Conservation (phyloP, 177 flowering plant species). For the Vitis hybrid region DNA sequence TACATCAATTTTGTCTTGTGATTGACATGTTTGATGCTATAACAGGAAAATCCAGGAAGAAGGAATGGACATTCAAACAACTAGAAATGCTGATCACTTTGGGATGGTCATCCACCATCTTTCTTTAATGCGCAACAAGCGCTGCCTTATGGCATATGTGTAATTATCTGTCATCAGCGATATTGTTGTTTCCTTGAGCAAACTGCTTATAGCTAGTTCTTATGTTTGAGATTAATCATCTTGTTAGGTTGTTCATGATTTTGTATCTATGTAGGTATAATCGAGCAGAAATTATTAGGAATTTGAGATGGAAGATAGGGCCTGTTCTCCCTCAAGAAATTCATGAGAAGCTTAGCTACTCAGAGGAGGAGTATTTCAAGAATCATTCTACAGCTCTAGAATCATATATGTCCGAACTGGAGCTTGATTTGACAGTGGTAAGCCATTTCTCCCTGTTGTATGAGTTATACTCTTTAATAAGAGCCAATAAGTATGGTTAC, state of each 20-base stretch:
- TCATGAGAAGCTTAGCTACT: slow-evolving; percentile 62
- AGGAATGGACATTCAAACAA: slow-evolving; percentile 68
- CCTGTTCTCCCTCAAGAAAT: slow-evolving; percentile 76
- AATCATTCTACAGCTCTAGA: slow-evolving; percentile 72
- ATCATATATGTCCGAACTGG: slow-evolving; percentile 67
- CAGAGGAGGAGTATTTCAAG: slow-evolving; percentile 82
- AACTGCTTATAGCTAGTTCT: not conserved
- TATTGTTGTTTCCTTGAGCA: slow-evolving; percentile 1
- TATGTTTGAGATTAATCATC: slow-evolving; percentile 6
- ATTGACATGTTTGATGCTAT: slow-evolving; percentile 1
- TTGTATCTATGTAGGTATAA: slow-evolving; percentile 53
- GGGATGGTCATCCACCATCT: slow-evolving; percentile 91
- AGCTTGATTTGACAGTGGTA: slow-evolving; percentile 92
- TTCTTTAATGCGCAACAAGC: slow-evolving; percentile 79
- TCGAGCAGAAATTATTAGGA: slow-evolving; percentile 71
- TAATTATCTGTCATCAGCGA: slow-evolving; percentile 23
- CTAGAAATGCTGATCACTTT: slow-evolving; percentile 81
- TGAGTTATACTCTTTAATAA: not conserved
- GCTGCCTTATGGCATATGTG: slow-evolving; percentile 92
- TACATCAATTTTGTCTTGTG: not conserved
- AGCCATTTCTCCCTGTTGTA: slow-evolving; percentile 12
- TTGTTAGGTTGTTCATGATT: slow-evolving; percentile 7
- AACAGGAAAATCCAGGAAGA: slow-evolving; percentile 75
- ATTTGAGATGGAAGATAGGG: slow-evolving; percentile 81
- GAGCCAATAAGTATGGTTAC: not conserved